Evolutionary conservation across 768 basidiomycete genomes (phyloP), one percentile per base, ranked within the genome.

Genomic region (Boletus vinaceobasis): DNA sequence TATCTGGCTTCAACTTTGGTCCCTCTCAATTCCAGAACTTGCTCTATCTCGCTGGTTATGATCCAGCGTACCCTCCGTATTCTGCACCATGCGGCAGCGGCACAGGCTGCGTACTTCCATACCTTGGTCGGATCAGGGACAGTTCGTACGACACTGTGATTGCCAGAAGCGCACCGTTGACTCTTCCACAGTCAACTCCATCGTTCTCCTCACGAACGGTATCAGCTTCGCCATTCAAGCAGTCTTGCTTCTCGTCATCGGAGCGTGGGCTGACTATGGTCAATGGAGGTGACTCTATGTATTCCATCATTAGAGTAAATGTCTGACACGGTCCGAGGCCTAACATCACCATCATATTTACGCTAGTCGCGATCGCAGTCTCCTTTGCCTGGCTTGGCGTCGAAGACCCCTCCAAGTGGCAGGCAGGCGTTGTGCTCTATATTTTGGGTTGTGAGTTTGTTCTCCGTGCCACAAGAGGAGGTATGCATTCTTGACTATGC

Each of bases 261-360:
- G 88, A 5, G 85, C 87, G 4, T 90, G 88, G 85, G 87, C 88
- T 1, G 88, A 90, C 66, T 91, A 90, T 66, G 88, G 89, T n/a
- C 71, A 73, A 15, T 89, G 87, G 88, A 86, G 86, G 86, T 84
- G 39, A 40, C 48, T 46, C 13, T 11, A 29, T 31, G 19, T 29
- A 27, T 33, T 50, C 19, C 26, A 23, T 29, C 26, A 1, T 39
- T 13, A 4, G 27, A 15, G 39, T 31, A 17, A 48, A 31, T 23
- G 44, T 44, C 49, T 55, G 33, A 64, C 48, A 7, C 11, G 46
- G 13, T 8, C 29, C 58, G 32, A 82, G 87, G 64, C 88, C 88
- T 3, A 87, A 88, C 61, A 89, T 90, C 60, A 85, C 86, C 0
- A 87, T 87, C 26, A 80, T 85, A 51, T 90, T 88, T 64, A 89